These are phyloP conservation scores for Lactifluus piperatus DNA, from an alignment of 768 basidiomycete genomes.

Conservation along the genomic window DNA sequence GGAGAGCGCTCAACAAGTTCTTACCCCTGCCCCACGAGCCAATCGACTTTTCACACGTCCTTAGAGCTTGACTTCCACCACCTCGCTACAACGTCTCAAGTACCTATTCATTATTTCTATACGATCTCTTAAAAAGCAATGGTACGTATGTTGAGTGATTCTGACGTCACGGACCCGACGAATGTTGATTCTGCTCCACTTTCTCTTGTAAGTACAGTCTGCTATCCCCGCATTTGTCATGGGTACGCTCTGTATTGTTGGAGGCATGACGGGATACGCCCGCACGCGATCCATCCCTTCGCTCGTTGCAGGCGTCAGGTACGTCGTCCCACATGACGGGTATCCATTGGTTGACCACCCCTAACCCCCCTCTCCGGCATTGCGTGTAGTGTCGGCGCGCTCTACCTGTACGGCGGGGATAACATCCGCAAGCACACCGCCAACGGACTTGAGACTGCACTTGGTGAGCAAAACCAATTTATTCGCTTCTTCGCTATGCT, in stretches of 20 bases:
- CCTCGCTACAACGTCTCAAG: neutral
- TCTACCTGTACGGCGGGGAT: conserved; percentile 75
- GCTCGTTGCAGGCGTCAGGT: conserved; percentile 76
- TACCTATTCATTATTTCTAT: no score
- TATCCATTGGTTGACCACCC: neutral
- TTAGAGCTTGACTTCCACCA: neutral
- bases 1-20: neutral
- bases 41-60: conserved; percentile 5
- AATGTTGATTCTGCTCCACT: neutral
- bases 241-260: conserved; percentile 67
- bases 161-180: neutral
- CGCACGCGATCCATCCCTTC: conserved; percentile 74
- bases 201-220: conserved; percentile 37
- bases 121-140: neutral
- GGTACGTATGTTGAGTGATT: conserved; percentile 1
- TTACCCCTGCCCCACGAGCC: neutral
- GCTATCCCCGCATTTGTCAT: conserved; percentile 75
- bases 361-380: neutral
- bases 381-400: conserved; percentile 53
- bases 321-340: conserved; percentile 20
- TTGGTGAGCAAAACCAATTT: conserved; percentile 37
- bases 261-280: conserved; percentile 65
- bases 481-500: neutral
- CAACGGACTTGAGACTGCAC: conserved; percentile 70
- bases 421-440: conserved; percentile 61